Base-by-base conservation (phyloP, 139 green algal genomes). In the Tetraselmis chui region DNA sequence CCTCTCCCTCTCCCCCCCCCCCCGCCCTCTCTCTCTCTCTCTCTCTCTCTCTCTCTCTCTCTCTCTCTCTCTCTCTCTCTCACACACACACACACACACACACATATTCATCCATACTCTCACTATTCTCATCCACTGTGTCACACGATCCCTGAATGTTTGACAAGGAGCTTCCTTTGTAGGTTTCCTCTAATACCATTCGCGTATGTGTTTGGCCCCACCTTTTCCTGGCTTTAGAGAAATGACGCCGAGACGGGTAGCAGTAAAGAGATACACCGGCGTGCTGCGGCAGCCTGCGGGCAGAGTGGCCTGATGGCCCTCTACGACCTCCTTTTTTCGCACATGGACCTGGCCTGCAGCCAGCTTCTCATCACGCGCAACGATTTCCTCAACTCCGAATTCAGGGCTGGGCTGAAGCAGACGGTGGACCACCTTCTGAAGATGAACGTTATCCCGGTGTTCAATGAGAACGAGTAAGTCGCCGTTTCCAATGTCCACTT, bases 401-500 rank as follows among this genome's bases (percentile, higher is more conserved):
- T 89, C 86, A 59, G 84, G n/a, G 59, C 76, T 1, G 80, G 79
- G 32, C 86, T 89, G 29, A 31, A 31, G 23, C n/a, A 67, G 1
- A 91, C 88, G 1, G 80, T 84, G 11, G 85, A 92, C 32, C 81
- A 91, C 31, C 84, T 91, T 75, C 87, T 92, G 2, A 45, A 76
- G 2, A 84, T 90, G 80, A 80, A 84, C 29, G 89, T 93, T 27
- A 83, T 93, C n/a, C 90, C 90, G 25, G 84, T 93, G 2, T 89
- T 93, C 80, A 93, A 93, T 59, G 90, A 93, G 89, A 93, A 93
- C 58, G 90, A 93, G 79, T 84, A 85, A 80, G 90, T 93, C 59
- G 89, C 88, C 18, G 83, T 59, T 24, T 28, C 32, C 30, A 81
- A 83, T 23, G 59, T 82, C 0, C 86, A 76, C 26, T 86, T 82